A percentile compares a stretch with the other conserved stretches of the same genome.
Conservation (phyloP, 164 flowering plant species). For the Cinnamomum micranthum region DNA sequence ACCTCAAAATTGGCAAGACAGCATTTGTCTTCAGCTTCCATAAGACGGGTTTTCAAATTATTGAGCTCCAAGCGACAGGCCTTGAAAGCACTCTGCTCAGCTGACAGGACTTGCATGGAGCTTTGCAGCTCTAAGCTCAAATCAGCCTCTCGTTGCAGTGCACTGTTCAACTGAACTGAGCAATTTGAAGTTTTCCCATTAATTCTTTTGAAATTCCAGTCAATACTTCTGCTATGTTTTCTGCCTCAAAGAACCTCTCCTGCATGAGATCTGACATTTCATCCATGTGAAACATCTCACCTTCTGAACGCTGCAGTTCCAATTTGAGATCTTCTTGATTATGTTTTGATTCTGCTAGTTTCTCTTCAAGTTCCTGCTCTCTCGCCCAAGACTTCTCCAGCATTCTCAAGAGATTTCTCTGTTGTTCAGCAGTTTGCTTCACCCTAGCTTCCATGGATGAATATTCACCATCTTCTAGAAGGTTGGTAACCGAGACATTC, state of each 20-base stretch:
- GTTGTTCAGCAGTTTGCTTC: slow-evolving; percentile 6
- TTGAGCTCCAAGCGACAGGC: slow-evolving; percentile 21
- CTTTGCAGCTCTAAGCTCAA: slow-evolving; percentile 41
- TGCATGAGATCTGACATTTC: slow-evolving; percentile 40
- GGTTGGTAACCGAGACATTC: slow-evolving; percentile 20
- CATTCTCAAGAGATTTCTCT: no score
- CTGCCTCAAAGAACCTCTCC: slow-evolving; percentile 60
- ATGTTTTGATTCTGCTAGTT: no score
- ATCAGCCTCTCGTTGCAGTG: slow-evolving; percentile 43
- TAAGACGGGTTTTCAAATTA: slow-evolving; percentile 26
- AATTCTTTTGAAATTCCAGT: slow-evolving; percentile 62
- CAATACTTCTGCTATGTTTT: slow-evolving; percentile 55
- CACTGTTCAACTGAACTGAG: slow-evolving; percentile 51
- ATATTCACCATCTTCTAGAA: slow-evolving; percentile 28
- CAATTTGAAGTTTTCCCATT: slow-evolving; percentile 42
- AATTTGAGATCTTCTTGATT: no score
- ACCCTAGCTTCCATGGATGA: slow-evolving; percentile 30
- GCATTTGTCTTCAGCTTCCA: slow-evolving; percentile 35
- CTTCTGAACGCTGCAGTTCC: slow-evolving; percentile 32
- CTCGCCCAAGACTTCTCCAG: no score
- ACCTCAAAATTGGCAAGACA: slow-evolving; percentile 39
- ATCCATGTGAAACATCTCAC: slow-evolving; percentile 45
- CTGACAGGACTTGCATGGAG: slow-evolving; percentile 7
- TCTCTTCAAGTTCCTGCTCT: no score
- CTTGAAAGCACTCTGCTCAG: slow-evolving; percentile 13